phyloP scores from a whole-genome alignment of 2,329 filamentous ascomycete genomes.

The Trichoderma pleuroti region DNA sequence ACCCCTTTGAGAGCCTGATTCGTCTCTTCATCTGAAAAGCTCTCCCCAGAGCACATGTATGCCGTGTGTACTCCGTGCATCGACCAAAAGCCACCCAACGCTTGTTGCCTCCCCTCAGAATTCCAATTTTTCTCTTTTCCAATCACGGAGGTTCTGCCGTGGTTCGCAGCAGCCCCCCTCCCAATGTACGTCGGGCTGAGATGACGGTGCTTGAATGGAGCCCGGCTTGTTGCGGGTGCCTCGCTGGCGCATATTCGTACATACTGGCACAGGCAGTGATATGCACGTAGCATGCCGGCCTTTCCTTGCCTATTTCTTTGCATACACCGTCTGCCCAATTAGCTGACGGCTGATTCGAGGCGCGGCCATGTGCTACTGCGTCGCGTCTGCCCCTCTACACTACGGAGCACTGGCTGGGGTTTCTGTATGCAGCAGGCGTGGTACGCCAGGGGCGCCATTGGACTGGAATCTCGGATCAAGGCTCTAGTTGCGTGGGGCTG shows the following conservation, averaged over 20 bases:
- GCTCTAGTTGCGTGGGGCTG: constrained; percentile 1
- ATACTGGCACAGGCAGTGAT: not conserved
- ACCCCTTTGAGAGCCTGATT: not conserved
- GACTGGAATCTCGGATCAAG: constrained; percentile 11
- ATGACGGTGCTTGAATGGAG: constrained; percentile 9
- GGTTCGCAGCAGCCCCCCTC: constrained; percentile 15
- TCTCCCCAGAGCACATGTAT: not conserved
- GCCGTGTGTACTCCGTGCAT: not conserved
- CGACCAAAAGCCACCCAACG: not conserved
- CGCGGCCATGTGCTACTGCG: constrained; percentile 14
- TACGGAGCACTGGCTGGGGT: constrained; percentile 8
- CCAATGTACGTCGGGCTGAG: not conserved
- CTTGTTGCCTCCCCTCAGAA: not conserved
- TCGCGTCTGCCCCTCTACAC: constrained; percentile 11
- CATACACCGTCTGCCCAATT: not conserved
- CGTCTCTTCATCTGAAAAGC: not conserved
- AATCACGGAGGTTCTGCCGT: not conserved
- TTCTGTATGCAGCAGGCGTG: not conserved
- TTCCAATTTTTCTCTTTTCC: not conserved
- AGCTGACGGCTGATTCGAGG: constrained; percentile 7
- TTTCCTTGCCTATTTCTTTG: not conserved
- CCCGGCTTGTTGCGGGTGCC: constrained; percentile 12
- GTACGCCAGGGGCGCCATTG: constrained; percentile 13
- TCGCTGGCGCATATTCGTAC: not conserved
- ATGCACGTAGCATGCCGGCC: not conserved